Conservation (phyloP, 2,329 filamentous ascomycete genomes). For the Blastomyces parvus region DNA sequence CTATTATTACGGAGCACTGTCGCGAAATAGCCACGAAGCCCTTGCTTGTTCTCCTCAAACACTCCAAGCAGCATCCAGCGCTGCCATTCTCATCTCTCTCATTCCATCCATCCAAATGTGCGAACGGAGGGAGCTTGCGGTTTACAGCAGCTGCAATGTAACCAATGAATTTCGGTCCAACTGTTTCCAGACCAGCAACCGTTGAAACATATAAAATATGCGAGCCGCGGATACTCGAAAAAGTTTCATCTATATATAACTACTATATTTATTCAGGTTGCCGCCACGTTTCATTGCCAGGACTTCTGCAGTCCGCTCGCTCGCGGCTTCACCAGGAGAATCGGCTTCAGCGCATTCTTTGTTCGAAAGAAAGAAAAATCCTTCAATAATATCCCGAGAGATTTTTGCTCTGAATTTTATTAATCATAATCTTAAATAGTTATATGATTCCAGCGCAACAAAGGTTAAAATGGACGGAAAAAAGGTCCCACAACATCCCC, state of each 20-base stretch:
- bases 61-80: not conserved
- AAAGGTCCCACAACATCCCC: too few relatives aligned
- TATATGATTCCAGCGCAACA: too few relatives aligned
- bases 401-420: too few relatives aligned
- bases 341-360: too few relatives aligned
- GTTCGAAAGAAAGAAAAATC: too few relatives aligned
- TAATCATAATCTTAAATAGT: too few relatives aligned
- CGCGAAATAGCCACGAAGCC: too few relatives aligned
- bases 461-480: too few relatives aligned
- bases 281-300: not conserved
- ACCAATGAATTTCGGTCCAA: not conserved
- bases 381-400: too few relatives aligned
- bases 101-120: not conserved
- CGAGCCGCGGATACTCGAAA: not conserved
- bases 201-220: not conserved
- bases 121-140: too few relatives aligned
- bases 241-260: not conserved
- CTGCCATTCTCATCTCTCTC: not conserved
- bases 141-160: not conserved
- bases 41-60: not conserved
- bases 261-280: not conserved
- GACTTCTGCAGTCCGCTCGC: conserved; percentile 1
- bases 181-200: not conserved
- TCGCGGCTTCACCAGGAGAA: not conserved
- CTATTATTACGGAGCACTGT: too few relatives aligned